Evolutionary conservation across 768 basidiomycete species (phyloP).

Genomic region (Rhizopogon vulgaris): DNA sequence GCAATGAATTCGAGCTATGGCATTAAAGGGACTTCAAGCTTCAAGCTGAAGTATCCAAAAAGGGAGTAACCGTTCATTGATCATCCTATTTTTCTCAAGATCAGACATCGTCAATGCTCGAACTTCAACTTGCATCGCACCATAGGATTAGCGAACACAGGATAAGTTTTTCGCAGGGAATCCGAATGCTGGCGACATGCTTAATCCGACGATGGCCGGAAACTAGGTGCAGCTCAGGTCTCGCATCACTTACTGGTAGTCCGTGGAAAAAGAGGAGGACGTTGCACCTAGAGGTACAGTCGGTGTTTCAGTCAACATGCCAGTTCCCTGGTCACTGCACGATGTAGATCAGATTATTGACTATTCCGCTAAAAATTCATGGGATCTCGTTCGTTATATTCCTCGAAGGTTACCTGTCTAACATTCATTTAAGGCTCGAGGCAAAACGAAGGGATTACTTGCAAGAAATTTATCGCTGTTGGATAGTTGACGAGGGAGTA

Average conservation of each 20-base stretch:
- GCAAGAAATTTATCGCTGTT: neutral
- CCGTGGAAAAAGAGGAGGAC: conserved; percentile 43
- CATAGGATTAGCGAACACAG: too few species aligned
- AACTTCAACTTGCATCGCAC: too few species aligned
- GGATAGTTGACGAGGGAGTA: neutral
- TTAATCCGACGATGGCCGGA: conserved; percentile 38
- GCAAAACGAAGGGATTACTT: neutral
- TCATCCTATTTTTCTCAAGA: too few species aligned
- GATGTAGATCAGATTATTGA: conserved; percentile 5
- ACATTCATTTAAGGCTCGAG: neutral
- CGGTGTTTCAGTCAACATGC: neutral
- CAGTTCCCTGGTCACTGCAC: neutral
- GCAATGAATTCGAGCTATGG: too few species aligned
- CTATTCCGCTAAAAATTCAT: conserved; percentile 9
- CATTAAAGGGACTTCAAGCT: too few species aligned
- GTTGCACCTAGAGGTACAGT: conserved; percentile 31
- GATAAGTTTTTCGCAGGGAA: conserved; percentile 25
- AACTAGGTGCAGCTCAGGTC: conserved; percentile 35
- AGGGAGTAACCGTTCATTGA: too few species aligned
- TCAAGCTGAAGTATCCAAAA: too few species aligned
- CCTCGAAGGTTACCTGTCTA: conserved; percentile 27
- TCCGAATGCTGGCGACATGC: conserved; percentile 43
- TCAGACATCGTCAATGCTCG: too few species aligned
- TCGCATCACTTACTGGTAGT: conserved; percentile 45
- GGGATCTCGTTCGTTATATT: neutral